Conservation (phyloP, 2,329 filamentous ascomycete genomes). For the Colletotrichum siamense region DNA sequence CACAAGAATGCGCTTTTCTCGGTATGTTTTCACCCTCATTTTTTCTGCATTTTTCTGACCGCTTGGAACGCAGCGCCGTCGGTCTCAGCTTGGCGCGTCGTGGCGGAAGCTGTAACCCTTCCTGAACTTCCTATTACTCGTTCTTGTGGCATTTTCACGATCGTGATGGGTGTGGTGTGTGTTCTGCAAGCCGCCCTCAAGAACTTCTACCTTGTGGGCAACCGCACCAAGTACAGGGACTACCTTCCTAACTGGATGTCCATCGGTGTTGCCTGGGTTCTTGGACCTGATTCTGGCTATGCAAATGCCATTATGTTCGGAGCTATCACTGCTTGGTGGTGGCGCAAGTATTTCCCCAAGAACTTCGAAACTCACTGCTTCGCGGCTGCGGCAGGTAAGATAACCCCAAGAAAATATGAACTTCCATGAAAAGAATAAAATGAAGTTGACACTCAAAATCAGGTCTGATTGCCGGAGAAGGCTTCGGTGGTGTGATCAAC, state of each 20-base stretch:
- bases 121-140: conserved; percentile 60
- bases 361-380: conserved; percentile 62
- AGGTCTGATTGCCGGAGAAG: conserved; percentile 66
- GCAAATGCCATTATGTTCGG: conserved; percentile 65
- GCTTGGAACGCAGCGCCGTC: no score
- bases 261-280: conserved; percentile 63
- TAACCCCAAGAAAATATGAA: no score
- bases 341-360: conserved; percentile 56
- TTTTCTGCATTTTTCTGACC: no score
- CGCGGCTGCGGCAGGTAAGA: conserved; percentile 57
- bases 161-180: conserved; percentile 57
- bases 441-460: accelerated
- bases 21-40: not conserved
- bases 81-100: conserved; percentile 70
- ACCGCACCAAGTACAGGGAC: conserved; percentile 57
- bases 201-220: conserved; percentile 58
- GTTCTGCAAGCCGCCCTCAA: conserved; percentile 57
- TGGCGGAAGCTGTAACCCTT: conserved; percentile 65
- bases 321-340: conserved; percentile 55
- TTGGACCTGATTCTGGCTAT: conserved; percentile 59
- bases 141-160: conserved; percentile 61
- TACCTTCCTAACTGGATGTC: conserved; percentile 70
- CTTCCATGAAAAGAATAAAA: no score
- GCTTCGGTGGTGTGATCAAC: conserved; percentile 66
- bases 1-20: conserved; percentile 59